These are phyloP conservation scores for Bimuria novae-zelandiae DNA, from an alignment of 2,329 filamentous ascomycete genomes.

Conservation along the genomic window DNA sequence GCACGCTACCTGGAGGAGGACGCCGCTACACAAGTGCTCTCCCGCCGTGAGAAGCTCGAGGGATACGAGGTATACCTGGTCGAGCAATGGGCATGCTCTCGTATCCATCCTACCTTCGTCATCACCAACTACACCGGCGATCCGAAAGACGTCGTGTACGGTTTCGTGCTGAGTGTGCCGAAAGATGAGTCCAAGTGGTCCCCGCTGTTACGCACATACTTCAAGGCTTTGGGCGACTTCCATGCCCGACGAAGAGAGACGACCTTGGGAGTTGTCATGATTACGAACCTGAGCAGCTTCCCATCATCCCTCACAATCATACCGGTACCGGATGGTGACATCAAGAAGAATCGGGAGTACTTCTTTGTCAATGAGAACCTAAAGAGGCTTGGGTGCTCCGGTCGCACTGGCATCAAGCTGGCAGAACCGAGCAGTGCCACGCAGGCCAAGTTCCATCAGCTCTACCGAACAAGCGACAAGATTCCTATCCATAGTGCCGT, in stretches of 20 bases:
- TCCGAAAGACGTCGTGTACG: slow-evolving; percentile 74
- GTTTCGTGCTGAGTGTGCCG: slow-evolving; percentile 80
- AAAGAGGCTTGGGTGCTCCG: slow-evolving; percentile 90
- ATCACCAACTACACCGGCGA: slow-evolving; percentile 95
- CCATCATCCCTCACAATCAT: slow-evolving; percentile 94
- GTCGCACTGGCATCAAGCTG: slow-evolving; percentile 82
- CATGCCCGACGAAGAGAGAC: slow-evolving; percentile 86
- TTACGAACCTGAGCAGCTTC: slow-evolving; percentile 91
- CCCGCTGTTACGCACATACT: slow-evolving; percentile 76
- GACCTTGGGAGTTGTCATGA: slow-evolving; percentile 81
- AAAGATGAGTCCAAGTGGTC: slow-evolving; percentile 82
- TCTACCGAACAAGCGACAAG: slow-evolving; percentile 85
- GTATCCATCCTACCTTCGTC: slow-evolving; percentile 84
- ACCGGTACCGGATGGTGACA: slow-evolving; percentile 81
- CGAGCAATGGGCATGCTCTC: slow-evolving; percentile 96
- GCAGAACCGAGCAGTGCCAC: slow-evolving; percentile 78
- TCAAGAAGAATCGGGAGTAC: slow-evolving; percentile 75
- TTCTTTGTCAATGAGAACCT: slow-evolving; percentile 96
- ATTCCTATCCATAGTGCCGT: slow-evolving; percentile 79
- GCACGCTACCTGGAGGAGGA: slow-evolving; percentile 83
- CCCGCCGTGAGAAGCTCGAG: slow-evolving; percentile 69
- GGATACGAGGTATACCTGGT: slow-evolving; percentile 95
- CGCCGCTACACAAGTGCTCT: slow-evolving; percentile 71
- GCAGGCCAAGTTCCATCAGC: slow-evolving; percentile 86
- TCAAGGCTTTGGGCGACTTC: slow-evolving; percentile 81